Evolutionary conservation across 2,329 filamentous ascomycete species (phyloP).

Genomic region (Lasiodiplodia citricola): DNA sequence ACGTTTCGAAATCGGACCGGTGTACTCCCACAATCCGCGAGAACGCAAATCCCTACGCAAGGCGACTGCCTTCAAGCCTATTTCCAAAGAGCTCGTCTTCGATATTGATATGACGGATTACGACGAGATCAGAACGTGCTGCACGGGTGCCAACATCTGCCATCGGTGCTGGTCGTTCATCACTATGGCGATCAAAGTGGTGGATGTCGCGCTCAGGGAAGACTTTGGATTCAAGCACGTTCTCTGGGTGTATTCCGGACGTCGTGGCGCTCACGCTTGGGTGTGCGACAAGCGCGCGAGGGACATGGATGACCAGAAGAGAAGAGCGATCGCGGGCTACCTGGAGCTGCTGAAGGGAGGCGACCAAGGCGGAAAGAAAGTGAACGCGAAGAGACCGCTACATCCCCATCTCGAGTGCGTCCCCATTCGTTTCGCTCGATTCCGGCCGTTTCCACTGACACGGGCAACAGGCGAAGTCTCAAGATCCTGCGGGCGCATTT

Average conservation of each 20-base stretch:
- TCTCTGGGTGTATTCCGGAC: constrained; percentile 97
- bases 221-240: constrained; percentile 98
- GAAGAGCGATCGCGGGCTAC: constrained; percentile 85
- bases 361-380: constrained; percentile 82
- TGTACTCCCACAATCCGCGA: constrained; percentile 91
- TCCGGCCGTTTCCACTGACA: neutral
- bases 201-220: constrained; percentile 84
- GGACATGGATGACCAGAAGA: constrained; percentile 81
- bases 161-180: constrained; percentile 95
- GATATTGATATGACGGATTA: constrained; percentile 99
- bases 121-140: constrained; percentile 95
- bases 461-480: constrained; percentile 70
- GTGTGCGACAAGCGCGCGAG: constrained; percentile 90
- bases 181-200: constrained; percentile 94
- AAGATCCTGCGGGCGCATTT: constrained; percentile 86
- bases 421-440: constrained; percentile 25
- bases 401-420: constrained; percentile 83
- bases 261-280: constrained; percentile 97
- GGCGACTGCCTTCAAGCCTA: constrained; percentile 78
- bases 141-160: constrained; percentile 91
- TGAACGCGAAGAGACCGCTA: constrained; percentile 81
- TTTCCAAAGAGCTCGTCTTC: constrained; percentile 94
- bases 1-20: constrained; percentile 97
- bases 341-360: constrained; percentile 89
- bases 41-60: constrained; percentile 89